Evolutionary conservation across 2,329 filamentous ascomycete genomes (phyloP), one percentile per base, ranked within the genome.

Genomic region (Penicillium hesseltinei): DNA sequence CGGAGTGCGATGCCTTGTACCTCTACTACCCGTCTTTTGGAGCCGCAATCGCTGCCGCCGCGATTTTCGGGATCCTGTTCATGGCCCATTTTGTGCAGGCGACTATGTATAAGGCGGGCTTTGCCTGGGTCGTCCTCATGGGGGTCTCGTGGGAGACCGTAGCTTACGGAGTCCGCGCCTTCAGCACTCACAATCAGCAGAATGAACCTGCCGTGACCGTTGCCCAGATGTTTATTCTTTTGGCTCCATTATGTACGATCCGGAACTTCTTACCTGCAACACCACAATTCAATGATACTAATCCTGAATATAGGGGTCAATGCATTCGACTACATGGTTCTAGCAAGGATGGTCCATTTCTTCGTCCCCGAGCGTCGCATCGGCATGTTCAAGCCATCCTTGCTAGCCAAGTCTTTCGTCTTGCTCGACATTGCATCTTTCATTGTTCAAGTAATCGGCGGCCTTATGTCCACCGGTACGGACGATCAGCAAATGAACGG

Each of bases 51-150:
- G 45, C 71, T 35, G 76, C 76, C 58, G 53, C 72, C 3, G 61
- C 71, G 6, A 51, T 75, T 11, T 78, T 78, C 60, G 73, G 73
- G 1, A 5, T 60, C 15, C 53, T 52, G 2, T 38, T 31, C 10
- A 23, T 49, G 11, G 42, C 59, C 5, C 75, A 78, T 52, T 63
- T 75, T n/a, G 63, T 65, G 13, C 73, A 77, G 62, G 74, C 73
- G 1, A 59, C 72, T 50, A 53, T 65, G 19, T 71, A 75, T 62
- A 69, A 67, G 17, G 44, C 49, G 78, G 56, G 58, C 59, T 10
- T 77, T 78, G 59, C 75, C 69, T 78, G 74, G 75, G 75, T 80
- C 4, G 72, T 82, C 10, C 72, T 79, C 42, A 76, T 80, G 69
- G 79, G 74, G 9, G 63, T 65, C 3, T 27, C 63, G 0, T 81